Evolutionary conservation across 345 rosid species (phyloP).

Genomic region (Pelargonium nanum): DNA sequence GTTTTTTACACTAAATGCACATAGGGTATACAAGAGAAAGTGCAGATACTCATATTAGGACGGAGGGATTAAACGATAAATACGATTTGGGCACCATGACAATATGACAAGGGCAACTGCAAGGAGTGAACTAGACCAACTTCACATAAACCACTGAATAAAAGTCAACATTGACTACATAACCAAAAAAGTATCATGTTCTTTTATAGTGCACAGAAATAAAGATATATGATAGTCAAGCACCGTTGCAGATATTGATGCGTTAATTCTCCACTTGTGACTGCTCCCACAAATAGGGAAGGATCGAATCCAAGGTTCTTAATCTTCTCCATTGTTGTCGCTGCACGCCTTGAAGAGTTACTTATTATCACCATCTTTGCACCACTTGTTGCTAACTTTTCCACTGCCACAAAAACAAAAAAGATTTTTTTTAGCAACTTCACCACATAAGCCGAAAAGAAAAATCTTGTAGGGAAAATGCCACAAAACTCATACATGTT

Average conservation of each 20-base stretch:
- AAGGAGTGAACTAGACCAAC: neutral
- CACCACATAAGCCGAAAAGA: neutral
- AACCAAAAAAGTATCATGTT: neutral
- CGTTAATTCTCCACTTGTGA: slow-evolving; percentile 88
- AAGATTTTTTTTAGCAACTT: slow-evolving; percentile 4
- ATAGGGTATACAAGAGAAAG: no score
- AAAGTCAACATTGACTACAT: neutral
- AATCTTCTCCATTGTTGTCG: slow-evolving; percentile 62
- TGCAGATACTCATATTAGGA: neutral
- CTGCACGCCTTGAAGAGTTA: slow-evolving; percentile 89
- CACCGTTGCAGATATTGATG: slow-evolving; percentile 74
- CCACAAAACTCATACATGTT: slow-evolving; percentile 38
- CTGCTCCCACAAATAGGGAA: slow-evolving; percentile 74
- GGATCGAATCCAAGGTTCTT: slow-evolving; percentile 87
- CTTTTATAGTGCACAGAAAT: neutral
- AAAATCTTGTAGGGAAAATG: neutral
- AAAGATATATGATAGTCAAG: neutral
- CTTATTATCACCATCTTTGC: slow-evolving; percentile 81
- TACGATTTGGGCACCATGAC: neutral
- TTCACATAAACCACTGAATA: neutral
- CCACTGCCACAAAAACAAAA: slow-evolving; percentile 39
- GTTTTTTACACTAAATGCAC: no score
- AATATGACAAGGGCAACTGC: neutral
- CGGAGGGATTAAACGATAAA: no score
- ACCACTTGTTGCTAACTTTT: slow-evolving; percentile 58